Conservation (phyloP, 495 filamentous ascomycete genomes). For the Hyaloscypha hepaticicola region DNA sequence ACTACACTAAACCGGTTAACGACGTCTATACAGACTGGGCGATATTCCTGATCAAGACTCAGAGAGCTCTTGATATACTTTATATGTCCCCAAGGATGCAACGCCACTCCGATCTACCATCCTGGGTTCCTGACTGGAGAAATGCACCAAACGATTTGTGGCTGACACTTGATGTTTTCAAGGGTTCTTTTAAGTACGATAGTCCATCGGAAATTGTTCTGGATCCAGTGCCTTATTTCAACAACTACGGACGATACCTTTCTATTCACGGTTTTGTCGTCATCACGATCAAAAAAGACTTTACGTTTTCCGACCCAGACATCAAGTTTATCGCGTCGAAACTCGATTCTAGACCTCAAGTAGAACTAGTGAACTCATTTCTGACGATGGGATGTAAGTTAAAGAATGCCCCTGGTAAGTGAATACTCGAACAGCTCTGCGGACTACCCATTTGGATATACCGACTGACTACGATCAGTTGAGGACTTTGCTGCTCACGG, state of each 20-base stretch:
- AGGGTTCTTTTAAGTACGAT: not conserved
- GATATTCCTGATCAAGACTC: not conserved
- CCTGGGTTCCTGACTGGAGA: not conserved
- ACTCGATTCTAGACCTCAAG: not conserved
- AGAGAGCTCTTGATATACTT: not conserved
- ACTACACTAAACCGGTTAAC: not conserved
- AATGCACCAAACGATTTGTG: not conserved
- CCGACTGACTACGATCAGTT: no score
- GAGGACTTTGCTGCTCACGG: not conserved
- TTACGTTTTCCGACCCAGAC: not conserved
- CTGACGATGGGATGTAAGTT: not conserved
- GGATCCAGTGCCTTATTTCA: not conserved
- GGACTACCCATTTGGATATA: no score
- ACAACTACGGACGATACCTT: not conserved
- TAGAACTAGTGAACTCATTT: not conserved
- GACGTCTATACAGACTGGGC: not conserved
- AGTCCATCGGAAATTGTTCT: not conserved
- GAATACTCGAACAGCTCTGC: no score
- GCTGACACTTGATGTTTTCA: not conserved
- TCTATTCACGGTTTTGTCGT: not conserved
- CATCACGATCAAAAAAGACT: not conserved
- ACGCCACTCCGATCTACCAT: not conserved
- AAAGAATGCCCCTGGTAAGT: not conserved
- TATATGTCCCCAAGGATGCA: not conserved
- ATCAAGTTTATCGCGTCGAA: not conserved